Conservation (phyloP, 768 basidiomycete genomes). For the Inosperma sp. region DNA sequence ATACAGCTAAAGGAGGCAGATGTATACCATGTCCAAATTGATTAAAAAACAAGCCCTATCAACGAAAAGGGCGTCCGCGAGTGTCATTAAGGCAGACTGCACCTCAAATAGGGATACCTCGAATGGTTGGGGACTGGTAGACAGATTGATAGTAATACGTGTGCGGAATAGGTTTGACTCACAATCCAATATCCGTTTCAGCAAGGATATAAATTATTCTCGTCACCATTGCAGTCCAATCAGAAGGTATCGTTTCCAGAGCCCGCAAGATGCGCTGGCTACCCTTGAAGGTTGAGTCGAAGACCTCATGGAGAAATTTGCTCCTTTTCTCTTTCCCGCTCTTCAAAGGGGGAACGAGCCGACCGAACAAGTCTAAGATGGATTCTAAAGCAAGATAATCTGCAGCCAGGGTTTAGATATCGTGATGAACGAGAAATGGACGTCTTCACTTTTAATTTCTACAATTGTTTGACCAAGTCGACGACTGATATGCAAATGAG, state of each 20-base stretch:
- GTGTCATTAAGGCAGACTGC: conserved; percentile 29
- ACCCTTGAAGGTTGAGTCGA: conserved; percentile 37
- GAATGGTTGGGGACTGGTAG: conserved; percentile 57
- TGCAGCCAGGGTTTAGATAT: conserved; percentile 18
- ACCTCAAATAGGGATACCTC: conserved; percentile 37
- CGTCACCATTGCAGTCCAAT: conserved; percentile 52
- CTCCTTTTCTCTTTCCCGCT: conserved; percentile 34
- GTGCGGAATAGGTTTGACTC: conserved; percentile 20
- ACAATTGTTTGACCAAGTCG: conserved; percentile 47
- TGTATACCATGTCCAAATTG: conserved; percentile 42
- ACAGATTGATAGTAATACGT: not conserved
- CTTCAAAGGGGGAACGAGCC: conserved; percentile 45
- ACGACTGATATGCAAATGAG: conserved; percentile 27
- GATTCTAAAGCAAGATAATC: conserved; percentile 57
- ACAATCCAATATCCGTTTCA: conserved; percentile 44
- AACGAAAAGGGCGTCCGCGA: conserved; percentile 45
- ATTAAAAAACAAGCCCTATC: conserved; percentile 49
- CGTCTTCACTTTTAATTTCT: conserved; percentile 39
- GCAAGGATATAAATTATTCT: conserved; percentile 48
- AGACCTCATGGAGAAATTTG: conserved; percentile 49
- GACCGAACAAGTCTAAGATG: conserved; percentile 52
- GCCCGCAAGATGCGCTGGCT: conserved; percentile 35
- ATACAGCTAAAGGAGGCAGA: not conserved
- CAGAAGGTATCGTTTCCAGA: conserved; percentile 38
- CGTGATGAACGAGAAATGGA: not conserved